Evolutionary conservation across 805 yeast species (phyloP).

Genomic region (Tetrapisispora arboricola): DNA sequence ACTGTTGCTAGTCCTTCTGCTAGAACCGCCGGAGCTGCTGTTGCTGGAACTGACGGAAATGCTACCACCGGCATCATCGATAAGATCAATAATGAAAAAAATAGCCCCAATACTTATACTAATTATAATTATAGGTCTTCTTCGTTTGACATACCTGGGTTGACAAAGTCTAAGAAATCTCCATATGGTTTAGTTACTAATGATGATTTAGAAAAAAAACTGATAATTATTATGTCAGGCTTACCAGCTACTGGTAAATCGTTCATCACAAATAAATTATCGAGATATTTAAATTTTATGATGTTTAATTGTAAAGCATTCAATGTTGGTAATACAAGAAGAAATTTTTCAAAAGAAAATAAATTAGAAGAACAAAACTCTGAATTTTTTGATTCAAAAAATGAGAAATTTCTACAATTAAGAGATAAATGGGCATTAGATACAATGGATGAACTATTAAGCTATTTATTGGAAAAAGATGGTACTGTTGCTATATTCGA

Average conservation of each 20-base stretch:
- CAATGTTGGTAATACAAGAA: slow-evolving; percentile 90
- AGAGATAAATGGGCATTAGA: slow-evolving; percentile 97
- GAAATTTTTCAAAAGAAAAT: slow-evolving; percentile 45
- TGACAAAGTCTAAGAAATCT: slow-evolving; percentile 66
- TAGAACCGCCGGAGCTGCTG: too few species aligned
- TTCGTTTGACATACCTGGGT: slow-evolving; percentile 85
- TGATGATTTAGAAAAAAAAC: slow-evolving; percentile 64
- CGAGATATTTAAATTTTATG: slow-evolving; percentile 85
- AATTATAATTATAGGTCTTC: slow-evolving; percentile 28
- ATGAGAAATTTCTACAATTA: slow-evolving; percentile 48
- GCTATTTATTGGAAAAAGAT: slow-evolving; percentile 65
- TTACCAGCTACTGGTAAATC: slow-evolving; percentile 92
- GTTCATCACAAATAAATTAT: slow-evolving; percentile 82
- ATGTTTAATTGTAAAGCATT: slow-evolving; percentile 85
- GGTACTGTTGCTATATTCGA: slow-evolving; percentile 91
- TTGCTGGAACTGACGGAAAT: too few species aligned
- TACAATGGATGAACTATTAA: slow-evolving; percentile 72
- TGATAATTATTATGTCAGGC: slow-evolving; percentile 98
- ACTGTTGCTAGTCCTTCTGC: too few species aligned
- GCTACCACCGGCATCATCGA: too few species aligned
- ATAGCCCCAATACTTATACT: slow-evolving; percentile 11
- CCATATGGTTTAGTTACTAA: slow-evolving; percentile 63
- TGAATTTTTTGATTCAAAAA: slow-evolving; percentile 75
- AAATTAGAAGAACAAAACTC: slow-evolving; percentile 50
- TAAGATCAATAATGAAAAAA: slow-evolving; percentile 10